Evolutionary conservation across 495 filamentous ascomycete species (phyloP).

Genomic region (Chlorociboria aeruginascens): DNA sequence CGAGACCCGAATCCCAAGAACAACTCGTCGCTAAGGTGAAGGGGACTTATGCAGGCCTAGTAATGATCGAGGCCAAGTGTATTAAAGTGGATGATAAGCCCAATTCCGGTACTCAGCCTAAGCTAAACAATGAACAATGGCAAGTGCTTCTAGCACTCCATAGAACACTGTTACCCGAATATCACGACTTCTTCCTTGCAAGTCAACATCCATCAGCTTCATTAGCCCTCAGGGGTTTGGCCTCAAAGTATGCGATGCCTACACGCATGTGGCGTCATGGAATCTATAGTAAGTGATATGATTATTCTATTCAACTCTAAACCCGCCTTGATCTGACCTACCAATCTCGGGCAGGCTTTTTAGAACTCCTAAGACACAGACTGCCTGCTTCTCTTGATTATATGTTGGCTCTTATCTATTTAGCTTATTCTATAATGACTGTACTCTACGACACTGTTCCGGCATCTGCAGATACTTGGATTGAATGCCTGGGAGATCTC

Average conservation of each 20-base stretch:
- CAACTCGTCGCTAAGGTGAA: slow-evolving; percentile 59
- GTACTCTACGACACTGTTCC: slow-evolving; percentile 66
- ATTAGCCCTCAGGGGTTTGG: slow-evolving; percentile 2
- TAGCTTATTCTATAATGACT: slow-evolving; percentile 74
- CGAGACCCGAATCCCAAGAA: slow-evolving; percentile 58
- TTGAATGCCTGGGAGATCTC: slow-evolving; percentile 78
- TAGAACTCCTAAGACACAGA: slow-evolving; percentile 30
- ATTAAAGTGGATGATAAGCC: slow-evolving; percentile 49
- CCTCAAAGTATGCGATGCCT: slow-evolving; percentile 15
- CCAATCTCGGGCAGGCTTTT: too few species aligned
- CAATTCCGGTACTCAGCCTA: slow-evolving; percentile 20
- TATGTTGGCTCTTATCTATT: slow-evolving; percentile 70
- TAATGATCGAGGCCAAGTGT: slow-evolving; percentile 70
- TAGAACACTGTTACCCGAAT: slow-evolving; percentile 56
- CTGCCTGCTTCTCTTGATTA: slow-evolving; percentile 61
- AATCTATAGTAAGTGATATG: too few species aligned
- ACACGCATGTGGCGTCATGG: slow-evolving; percentile 36
- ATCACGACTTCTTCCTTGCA: slow-evolving; percentile 62
- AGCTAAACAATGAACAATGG: slow-evolving; percentile 39
- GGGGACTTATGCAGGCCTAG: slow-evolving; percentile 61
- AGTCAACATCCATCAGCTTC: slow-evolving; percentile 56
- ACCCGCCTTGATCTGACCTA: neutral
- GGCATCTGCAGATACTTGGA: slow-evolving; percentile 73
- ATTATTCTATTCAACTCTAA: too few species aligned
- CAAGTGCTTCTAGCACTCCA: slow-evolving; percentile 59